Evolutionary conservation across 2,329 filamentous ascomycete genomes (phyloP), one percentile per base, ranked within the genome.

Genomic region (Pleoardoris graminearum): DNA sequence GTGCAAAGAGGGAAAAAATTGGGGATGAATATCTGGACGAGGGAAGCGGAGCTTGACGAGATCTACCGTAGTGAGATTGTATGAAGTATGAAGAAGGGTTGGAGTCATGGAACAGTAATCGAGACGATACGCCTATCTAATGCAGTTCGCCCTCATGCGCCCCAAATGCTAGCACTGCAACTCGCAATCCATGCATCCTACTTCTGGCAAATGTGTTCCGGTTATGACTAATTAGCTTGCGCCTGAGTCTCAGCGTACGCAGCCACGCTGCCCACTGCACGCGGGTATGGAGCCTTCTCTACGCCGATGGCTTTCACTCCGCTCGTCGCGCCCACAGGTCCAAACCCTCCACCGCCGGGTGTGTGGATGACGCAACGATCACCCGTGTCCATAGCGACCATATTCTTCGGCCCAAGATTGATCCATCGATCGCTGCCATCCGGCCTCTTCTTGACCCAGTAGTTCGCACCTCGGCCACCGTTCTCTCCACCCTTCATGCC

Each of bases 1-100:
- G 81, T 85, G 1, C 69, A 73, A 44, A 73, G 70, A 39, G 83
- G 83, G 12, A 74, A 69, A 33, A 85, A 85, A 71, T 73, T 85
- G 42, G 63, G 63, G 10, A 62, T 64, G 61, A 64, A 64, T 54
- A 58, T 66, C 48, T 66, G 61, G 61, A 66, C 63, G 23, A 57
- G 59, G 37, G 60, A 64, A 44, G 32, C 46, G 41, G 54, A 46
- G 11, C 43, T 66, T 47, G 55, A 63, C 53, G 44, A 17, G 30
- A 50, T 50, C 44, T 65, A 59, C 54, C 41, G 64, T 30, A 62
- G 56, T 49, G 59, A 53, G 17, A 12, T 27, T 29, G 36, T 57
- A 37, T 53, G 45, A 54, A 16, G 16, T 5, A n/a, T 17, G 38
- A 41, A 16, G 22, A 27, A 51, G 11, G 16, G 17, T 22, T 1